Conservation (phyloP, 1,139 yeast species). For the Blastobotrys arbuscula region DNA sequence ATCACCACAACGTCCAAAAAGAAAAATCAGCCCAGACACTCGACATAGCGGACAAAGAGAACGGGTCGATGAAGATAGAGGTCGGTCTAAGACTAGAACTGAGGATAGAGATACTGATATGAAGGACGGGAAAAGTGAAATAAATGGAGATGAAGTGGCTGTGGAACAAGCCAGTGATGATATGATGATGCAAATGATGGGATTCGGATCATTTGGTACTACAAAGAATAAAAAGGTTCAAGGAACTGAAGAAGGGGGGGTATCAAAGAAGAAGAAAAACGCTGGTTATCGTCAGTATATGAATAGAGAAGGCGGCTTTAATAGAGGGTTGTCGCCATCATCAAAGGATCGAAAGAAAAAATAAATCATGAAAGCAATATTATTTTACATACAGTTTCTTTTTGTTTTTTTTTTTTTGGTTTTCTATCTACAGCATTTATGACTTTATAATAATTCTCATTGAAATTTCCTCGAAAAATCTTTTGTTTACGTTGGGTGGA, state of each 20-base stretch:
- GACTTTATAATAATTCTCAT: too few relatives aligned
- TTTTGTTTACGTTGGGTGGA: too few relatives aligned
- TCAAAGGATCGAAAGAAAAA: constrained; percentile 7
- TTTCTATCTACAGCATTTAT: background rate
- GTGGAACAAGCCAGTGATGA: constrained; percentile 18
- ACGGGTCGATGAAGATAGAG: background rate
- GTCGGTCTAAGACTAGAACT: constrained; percentile 1
- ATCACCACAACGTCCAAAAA: constrained; percentile 1
- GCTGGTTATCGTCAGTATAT: constrained; percentile 57
- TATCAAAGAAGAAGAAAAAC: constrained; percentile 39
- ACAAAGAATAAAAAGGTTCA: constrained; percentile 56
- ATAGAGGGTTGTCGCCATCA: constrained; percentile 52
- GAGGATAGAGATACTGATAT: background rate
- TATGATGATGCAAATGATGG: constrained; percentile 49
- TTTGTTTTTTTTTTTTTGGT: background rate
- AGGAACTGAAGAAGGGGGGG: constrained; percentile 39
- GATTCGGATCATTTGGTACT: constrained; percentile 54
- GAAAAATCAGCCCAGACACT: background rate
- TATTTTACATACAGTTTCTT: background rate
- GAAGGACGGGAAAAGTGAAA: too few relatives aligned
- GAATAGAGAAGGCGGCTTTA: constrained; percentile 59
- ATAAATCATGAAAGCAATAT: background rate
- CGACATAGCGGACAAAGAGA: background rate
- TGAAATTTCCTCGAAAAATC: too few relatives aligned
- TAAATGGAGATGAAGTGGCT: background rate